Evolutionary conservation across 2,329 filamentous ascomycete genomes (phyloP).

Genomic region (Neofusicoccum umdonicola): DNA sequence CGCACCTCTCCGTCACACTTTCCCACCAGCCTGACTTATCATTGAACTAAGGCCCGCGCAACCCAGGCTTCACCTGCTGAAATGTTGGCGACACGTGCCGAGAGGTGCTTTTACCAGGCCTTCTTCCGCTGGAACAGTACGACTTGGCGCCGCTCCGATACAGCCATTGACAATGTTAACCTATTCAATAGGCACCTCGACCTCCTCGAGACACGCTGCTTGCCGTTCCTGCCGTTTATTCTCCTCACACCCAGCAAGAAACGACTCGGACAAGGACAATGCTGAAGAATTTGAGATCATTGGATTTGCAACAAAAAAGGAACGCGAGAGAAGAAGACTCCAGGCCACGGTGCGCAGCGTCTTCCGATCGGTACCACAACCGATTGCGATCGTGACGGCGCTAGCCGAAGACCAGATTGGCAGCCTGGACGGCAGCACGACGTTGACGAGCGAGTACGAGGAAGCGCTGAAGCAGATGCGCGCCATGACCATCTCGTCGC

Average conservation of each 20-base stretch:
- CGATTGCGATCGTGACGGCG: constrained; percentile 55
- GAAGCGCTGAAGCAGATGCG: constrained; percentile 23
- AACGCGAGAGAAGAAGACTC: not conserved
- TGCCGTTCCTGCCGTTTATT: not conserved
- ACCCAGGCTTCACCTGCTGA: not conserved
- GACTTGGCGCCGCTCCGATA: not conserved
- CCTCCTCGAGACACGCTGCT: not conserved
- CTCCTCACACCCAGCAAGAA: not conserved
- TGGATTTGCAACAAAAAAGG: not conserved
- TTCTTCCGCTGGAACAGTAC: constrained; percentile 45
- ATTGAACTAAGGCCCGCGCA: no score
- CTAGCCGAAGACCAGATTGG: constrained; percentile 10
- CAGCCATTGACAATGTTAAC: not conserved
- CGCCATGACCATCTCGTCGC: constrained; percentile 61
- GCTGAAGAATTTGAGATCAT: no score
- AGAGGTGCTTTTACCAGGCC: constrained; percentile 42
- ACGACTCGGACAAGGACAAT: no score
- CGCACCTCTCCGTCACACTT: not conserved
- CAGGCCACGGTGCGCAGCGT: not conserved
- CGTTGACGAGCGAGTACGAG: not conserved
- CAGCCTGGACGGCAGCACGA: not conserved
- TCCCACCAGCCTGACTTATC: not conserved
- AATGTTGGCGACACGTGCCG: constrained; percentile 18
- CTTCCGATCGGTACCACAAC: constrained; percentile 36
- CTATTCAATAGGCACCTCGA: not conserved